Conservation (phyloP, 495 filamentous ascomycete genomes). For the Tuber brumale region DNA sequence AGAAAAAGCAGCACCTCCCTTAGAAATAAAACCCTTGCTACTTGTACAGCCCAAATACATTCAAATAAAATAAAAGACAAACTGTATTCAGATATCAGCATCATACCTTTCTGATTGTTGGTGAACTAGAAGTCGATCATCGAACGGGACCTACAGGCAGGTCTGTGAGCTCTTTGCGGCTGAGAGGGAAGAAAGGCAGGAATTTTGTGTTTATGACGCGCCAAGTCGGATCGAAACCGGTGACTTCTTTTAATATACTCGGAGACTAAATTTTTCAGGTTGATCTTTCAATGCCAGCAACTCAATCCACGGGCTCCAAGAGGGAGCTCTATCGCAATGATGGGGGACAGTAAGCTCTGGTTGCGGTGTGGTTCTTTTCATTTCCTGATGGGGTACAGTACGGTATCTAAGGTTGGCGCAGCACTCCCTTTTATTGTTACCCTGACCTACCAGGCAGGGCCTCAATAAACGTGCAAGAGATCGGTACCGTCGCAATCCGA, state of each 20-base stretch:
- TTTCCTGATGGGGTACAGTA: too few species aligned
- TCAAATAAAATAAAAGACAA: background rate
- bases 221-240: background rate
- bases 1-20: background rate
- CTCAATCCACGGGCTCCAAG: background rate
- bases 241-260: background rate
- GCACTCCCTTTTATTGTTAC: too few species aligned
- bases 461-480: too few species aligned
- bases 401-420: too few species aligned
- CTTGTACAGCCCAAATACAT: background rate
- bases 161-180: background rate
- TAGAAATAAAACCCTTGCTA: background rate
- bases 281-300: background rate
- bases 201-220: background rate
- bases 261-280: background rate
- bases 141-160: background rate
- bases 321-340: background rate
- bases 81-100: background rate
- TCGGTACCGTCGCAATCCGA: too few species aligned
- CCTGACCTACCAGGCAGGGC: too few species aligned
- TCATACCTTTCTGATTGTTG: background rate
- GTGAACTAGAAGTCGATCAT: background rate
- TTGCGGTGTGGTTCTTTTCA: too few species aligned
- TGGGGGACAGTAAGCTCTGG: too few species aligned
- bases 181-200: background rate